Base-by-base conservation (phyloP, 2,329 filamentous ascomycete species). In the Claviceps africana region DNA sequence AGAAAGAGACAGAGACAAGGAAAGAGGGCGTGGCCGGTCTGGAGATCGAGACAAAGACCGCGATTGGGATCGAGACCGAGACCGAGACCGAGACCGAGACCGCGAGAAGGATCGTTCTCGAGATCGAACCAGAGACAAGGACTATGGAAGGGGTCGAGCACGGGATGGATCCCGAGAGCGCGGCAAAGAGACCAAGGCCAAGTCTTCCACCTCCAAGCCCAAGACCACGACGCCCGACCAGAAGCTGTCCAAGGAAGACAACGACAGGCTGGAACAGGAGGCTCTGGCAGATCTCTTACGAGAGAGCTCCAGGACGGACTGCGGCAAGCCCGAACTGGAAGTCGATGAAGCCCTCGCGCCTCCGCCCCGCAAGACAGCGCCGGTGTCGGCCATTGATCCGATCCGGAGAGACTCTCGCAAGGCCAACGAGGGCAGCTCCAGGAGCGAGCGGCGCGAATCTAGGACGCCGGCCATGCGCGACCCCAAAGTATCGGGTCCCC, bases 301-400 rank as follows among this genome's bases (percentile, higher is more conserved):
- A n/a, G 78, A 81, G 58, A 81, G 77, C 63, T 78, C 73, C 51
- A 72, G 72, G 44, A 67, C 70, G 28, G 63, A 69, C 3, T 65
- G 69, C 2, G 73, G 75, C 54, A 71, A 74, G 51, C 74, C 72
- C 8, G 78, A 81, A 58, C 60, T 79, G 46, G 78, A 82, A 56
- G 67, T 81, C 40, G 78, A 81, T 54, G 70, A 75, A 48, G 72
- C 74, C 15, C 65, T 82, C 28, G 74, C 72, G 2, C 78, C 78
- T 3, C 78, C 78, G 1, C 78, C 77, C 2, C 67, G 71, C 63
- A 70, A 75, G 67, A 47, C 73, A 62, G 67, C 64, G 3, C 77
- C 77, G 0, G 74, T 74, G 4, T 82, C 78, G 21, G 78, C 78
- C 31, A 82, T 82, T 53, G 73, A 79, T 52, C 78, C 78, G 2